Percentiles rank a stretch among this genome's conserved stretches.
phyloP scores from a whole-genome alignment of 805 yeast genomes.

The Saccharomyces jurei region DNA sequence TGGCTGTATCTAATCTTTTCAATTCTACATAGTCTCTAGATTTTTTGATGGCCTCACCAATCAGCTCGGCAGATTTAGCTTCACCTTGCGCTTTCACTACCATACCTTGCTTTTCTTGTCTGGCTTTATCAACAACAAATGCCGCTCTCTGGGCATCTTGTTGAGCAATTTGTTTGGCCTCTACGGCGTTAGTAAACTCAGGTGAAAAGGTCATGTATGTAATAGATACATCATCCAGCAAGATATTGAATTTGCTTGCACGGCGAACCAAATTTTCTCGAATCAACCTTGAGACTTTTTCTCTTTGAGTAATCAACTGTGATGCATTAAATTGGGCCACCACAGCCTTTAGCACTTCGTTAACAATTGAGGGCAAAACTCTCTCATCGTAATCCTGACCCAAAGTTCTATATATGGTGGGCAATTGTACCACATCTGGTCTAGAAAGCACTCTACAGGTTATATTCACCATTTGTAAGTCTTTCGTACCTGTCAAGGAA shows the following conservation, averaged over 20 bases:
- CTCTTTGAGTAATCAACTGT: slow-evolving; percentile 98
- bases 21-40: slow-evolving; percentile 92
- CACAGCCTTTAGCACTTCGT: slow-evolving; percentile 91
- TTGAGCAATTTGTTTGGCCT: slow-evolving; percentile 97
- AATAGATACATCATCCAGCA: slow-evolving; percentile 90
- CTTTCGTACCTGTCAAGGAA: slow-evolving; percentile 95
- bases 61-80: slow-evolving; percentile 93
- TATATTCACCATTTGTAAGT: slow-evolving; percentile 96
- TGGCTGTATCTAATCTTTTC: slow-evolving; percentile 93
- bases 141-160: slow-evolving; percentile 99
- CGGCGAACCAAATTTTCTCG: slow-evolving; percentile 87
- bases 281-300: slow-evolving; percentile 83
- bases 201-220: slow-evolving; percentile 97
- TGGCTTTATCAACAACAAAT: slow-evolving; percentile 90
- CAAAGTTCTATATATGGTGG: slow-evolving; percentile 81
- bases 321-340: slow-evolving; percentile 98
- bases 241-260: slow-evolving; percentile 80
- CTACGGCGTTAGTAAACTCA: slow-evolving; percentile 94
- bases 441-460: slow-evolving; percentile 95
- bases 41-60: slow-evolving; percentile 98
- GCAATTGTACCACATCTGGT: slow-evolving; percentile 73
- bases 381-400: slow-evolving; percentile 95
- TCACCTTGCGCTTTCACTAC: slow-evolving; percentile 98
- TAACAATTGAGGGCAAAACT: slow-evolving; percentile 94
- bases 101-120: slow-evolving; percentile 94